A percentile compares a stretch with the other conserved stretches of the same genome.
phyloP scores from a whole-genome alignment of 192 early-diverging fungal genomes.

The Linnemannia schmuckeri region DNA sequence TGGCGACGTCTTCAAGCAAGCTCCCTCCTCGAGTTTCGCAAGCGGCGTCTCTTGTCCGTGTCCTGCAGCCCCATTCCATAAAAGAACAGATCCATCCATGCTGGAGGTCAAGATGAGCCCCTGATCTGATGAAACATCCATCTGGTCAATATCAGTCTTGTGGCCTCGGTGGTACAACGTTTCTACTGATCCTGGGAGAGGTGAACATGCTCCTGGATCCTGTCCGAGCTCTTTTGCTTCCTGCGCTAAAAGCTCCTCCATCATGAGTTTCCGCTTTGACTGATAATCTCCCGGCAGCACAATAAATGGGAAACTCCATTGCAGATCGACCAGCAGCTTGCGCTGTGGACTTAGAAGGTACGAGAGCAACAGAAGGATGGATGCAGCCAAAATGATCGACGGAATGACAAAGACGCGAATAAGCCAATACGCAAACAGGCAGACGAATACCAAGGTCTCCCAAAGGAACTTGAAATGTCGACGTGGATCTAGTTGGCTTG shows the following conservation, averaged over 20 bases:
- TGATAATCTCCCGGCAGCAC: constrained; percentile 52
- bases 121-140: constrained; percentile 21
- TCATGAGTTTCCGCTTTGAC: constrained; percentile 53
- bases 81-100: constrained; percentile 40
- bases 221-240: constrained; percentile 41
- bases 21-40: constrained; percentile 20
- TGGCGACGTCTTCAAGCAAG: not conserved
- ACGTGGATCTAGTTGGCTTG: constrained; percentile 32
- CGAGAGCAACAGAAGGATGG: constrained; percentile 42
- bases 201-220: constrained; percentile 25
- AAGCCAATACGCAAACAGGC: constrained; percentile 44
- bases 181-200: constrained; percentile 40
- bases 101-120: constrained; percentile 40
- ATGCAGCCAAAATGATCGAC: constrained; percentile 44
- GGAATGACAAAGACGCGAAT: constrained; percentile 50
- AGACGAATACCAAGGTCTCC: constrained; percentile 20
- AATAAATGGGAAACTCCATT: constrained; percentile 54
- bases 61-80: constrained; percentile 24
- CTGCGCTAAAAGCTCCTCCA: constrained; percentile 42
- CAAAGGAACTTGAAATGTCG: constrained; percentile 39
- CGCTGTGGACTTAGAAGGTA: constrained; percentile 50
- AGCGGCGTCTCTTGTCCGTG: constrained; percentile 19
- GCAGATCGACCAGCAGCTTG: constrained; percentile 51
- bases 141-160: constrained; percentile 50
- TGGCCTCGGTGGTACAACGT: constrained; percentile 39